phyloP scores from a whole-genome alignment of 1,284 basidiomycete genomes.

The Pyrrhoderma lamaoense region DNA sequence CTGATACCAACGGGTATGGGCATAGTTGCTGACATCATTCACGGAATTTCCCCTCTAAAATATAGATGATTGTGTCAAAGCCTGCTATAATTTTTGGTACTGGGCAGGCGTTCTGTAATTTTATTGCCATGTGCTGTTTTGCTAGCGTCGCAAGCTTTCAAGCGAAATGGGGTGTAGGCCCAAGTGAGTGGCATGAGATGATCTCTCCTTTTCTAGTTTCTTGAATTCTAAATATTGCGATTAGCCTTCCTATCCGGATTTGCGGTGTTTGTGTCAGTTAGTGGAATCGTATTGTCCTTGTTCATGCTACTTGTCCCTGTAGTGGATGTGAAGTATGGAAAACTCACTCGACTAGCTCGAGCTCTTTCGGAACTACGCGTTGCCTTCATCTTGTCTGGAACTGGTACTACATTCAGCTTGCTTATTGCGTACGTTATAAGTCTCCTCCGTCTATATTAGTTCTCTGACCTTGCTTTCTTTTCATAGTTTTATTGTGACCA shows the following conservation, averaged over 20 bases:
- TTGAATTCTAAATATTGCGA: conserved; percentile 3
- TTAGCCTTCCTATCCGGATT: conserved; percentile 81
- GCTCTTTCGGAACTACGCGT: conserved; percentile 77
- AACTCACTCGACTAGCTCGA: conserved; percentile 64
- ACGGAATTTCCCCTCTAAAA: background rate
- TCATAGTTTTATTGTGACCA: conserved; percentile 60
- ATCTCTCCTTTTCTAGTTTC: background rate
- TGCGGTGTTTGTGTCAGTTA: conserved; percentile 70
- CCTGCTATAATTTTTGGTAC: conserved; percentile 66
- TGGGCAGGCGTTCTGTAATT: conserved; percentile 81
- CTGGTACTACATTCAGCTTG: conserved; percentile 57
- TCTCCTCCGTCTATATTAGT: conserved; percentile 12
- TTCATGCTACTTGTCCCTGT: conserved; percentile 75
- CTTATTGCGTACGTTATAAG: conserved; percentile 62
- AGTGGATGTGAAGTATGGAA: conserved; percentile 81
- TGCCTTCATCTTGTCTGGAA: conserved; percentile 68
- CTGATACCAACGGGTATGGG: conserved; percentile 8
- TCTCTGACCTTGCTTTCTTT: conserved; percentile 1
- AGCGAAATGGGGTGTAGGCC: conserved; percentile 71
- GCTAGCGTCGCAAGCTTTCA: conserved; percentile 83
- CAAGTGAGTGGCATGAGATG: conserved; percentile 57
- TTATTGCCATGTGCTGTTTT: conserved; percentile 82
- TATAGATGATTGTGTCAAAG: conserved; percentile 78
- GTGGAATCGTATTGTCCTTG: conserved; percentile 61
- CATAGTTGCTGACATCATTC: conserved; percentile 1